These are phyloP conservation scores for Leptomonas pyrrhocoris DNA, from an alignment of 208 protist genomes.

Conservation along the genomic window DNA sequence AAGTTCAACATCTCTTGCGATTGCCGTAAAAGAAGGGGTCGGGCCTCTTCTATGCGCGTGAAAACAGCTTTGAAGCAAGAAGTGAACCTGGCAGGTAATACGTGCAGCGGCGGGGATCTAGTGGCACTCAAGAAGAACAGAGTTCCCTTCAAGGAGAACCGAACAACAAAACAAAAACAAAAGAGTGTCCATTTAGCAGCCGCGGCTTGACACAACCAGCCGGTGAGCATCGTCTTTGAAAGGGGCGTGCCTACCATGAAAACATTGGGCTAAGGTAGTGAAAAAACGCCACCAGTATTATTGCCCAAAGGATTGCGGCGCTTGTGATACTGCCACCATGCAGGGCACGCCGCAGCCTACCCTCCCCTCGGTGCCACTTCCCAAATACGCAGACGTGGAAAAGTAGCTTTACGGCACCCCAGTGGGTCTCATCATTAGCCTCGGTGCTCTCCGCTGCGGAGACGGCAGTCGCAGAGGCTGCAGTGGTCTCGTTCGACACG, in stretches of 20 bases:
- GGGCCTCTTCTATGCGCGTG: no score
- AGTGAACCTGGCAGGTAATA: no score
- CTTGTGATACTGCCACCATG: slow-evolving; percentile 55
- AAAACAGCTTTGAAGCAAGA: no score
- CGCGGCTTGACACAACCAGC: no score
- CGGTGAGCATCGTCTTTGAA: not conserved
- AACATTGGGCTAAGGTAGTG: slow-evolving; percentile 94
- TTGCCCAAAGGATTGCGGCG: slow-evolving; percentile 39
- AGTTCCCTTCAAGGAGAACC: no score
- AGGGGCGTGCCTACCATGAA: not conserved
- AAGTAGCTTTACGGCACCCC: slow-evolving; percentile 95
- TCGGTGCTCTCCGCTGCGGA: slow-evolving; percentile 1
- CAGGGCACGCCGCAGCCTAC: slow-evolving; percentile 40
- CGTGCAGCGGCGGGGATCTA: no score
- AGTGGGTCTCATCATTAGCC: slow-evolving; percentile 58
- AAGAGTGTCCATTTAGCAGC: no score
- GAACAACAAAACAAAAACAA: no score
- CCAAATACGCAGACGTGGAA: slow-evolving; percentile 98
- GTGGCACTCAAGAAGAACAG: no score
- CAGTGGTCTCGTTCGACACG: not conserved
- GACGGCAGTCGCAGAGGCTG: not conserved
- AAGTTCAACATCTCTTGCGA: no score
- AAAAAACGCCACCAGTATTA: slow-evolving; percentile 80
- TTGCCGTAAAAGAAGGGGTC: no score
- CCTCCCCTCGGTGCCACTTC: slow-evolving; percentile 45